Conservation (phyloP, 2,329 filamentous ascomycete species). For the Fusarium denticulatum region DNA sequence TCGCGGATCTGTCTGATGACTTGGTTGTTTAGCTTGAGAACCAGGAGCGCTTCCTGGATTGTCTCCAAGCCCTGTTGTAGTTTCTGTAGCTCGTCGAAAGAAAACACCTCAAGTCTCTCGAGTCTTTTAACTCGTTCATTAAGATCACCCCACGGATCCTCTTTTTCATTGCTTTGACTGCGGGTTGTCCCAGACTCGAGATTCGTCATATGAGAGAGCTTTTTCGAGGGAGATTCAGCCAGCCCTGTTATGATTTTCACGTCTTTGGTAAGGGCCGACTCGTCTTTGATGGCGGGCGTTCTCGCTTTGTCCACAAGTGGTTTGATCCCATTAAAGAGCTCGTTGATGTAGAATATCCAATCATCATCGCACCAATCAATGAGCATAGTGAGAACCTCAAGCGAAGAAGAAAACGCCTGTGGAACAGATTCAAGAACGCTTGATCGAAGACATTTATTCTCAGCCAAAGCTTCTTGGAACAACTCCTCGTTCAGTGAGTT, state of each 20-base stretch:
- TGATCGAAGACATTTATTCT: not conserved
- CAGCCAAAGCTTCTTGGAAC: not conserved
- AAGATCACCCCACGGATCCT: not conserved
- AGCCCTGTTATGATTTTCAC: not conserved
- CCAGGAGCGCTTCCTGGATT: conserved; percentile 16
- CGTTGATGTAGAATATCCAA: conserved; percentile 30
- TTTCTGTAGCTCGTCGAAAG: conserved; percentile 3
- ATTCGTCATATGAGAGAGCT: not conserved
- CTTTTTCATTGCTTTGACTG: not conserved
- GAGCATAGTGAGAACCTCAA: conserved; percentile 13
- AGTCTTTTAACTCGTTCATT: not conserved
- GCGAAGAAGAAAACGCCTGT: not conserved
- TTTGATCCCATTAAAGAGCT: not conserved
- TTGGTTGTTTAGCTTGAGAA: conserved; percentile 21
- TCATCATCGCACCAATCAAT: conserved; percentile 30
- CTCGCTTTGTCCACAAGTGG: not conserved
- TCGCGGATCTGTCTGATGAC: conserved; percentile 22
- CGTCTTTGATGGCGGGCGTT: not conserved
- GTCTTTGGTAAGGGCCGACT: not conserved
- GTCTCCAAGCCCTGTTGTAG: conserved; percentile 10
- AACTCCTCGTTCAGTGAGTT: conserved; percentile 6
- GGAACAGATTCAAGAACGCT: not conserved
- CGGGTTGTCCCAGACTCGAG: not conserved
- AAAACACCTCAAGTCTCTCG: not conserved
- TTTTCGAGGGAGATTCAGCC: not conserved